Conservation (phyloP, 345 rosid genomes). For the Mercurialis annua region DNA sequence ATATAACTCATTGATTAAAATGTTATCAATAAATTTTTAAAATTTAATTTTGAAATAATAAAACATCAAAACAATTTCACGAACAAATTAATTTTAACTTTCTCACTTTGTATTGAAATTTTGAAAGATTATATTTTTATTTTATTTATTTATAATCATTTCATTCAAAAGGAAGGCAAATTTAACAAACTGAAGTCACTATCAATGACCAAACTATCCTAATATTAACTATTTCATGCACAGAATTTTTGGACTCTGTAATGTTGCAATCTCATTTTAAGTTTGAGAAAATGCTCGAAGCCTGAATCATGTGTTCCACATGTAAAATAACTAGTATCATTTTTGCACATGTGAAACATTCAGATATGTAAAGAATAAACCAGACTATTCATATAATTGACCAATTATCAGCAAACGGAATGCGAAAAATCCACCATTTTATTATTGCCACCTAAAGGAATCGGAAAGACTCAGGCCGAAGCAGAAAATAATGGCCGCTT, state of each 20-base stretch:
- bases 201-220: conserved; percentile 7
- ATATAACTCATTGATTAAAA: no score
- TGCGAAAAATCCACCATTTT: conserved; percentile 1
- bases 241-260: background rate
- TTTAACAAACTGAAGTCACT: background rate
- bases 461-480: conserved; percentile 8
- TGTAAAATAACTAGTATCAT: background rate
- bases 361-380: no score
- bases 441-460: conserved; percentile 13
- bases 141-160: background rate
- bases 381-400: no score
- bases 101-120: no score
- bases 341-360: no score
- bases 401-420: background rate
- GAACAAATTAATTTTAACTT: no score
- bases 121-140: no score
- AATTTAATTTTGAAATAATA: no score
- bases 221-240: background rate
- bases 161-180: no score
- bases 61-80: no score
- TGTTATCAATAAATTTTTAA: no score
- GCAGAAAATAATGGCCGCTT: conserved; percentile 7
- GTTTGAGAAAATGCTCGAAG: background rate
- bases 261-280: background rate
- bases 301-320: background rate